phyloP scores from a whole-genome alignment of 2,329 filamentous ascomycete species.

The Pestalotiopsis sp. region DNA sequence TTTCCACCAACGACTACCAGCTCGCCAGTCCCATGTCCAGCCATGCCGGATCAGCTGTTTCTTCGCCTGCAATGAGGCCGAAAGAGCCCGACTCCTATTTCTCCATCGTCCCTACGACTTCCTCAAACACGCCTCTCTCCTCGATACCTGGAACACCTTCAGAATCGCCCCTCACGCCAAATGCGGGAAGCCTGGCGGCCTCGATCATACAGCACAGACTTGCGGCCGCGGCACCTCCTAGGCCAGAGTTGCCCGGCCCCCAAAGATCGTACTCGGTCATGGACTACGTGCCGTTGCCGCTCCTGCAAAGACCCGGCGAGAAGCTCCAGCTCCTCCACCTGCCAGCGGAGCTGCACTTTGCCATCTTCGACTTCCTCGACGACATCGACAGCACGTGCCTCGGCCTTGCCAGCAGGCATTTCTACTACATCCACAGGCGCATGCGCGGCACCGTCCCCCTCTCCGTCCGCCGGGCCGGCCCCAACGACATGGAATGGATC shows the following conservation, averaged over 20 bases:
- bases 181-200: neutral
- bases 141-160: slow-evolving; percentile 21
- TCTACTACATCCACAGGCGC: slow-evolving; percentile 59
- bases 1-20: slow-evolving; percentile 28
- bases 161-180: slow-evolving; percentile 14
- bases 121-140: slow-evolving; percentile 4
- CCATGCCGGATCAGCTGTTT: slow-evolving; percentile 20
- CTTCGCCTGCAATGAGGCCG: slow-evolving; percentile 3
- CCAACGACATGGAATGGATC: slow-evolving; percentile 64
- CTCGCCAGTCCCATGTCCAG: slow-evolving; percentile 20
- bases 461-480: slow-evolving; percentile 55
- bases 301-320: slow-evolving; percentile 47
- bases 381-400: slow-evolving; percentile 65
- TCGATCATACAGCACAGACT: slow-evolving; percentile 5
- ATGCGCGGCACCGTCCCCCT: slow-evolving; percentile 59
- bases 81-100: slow-evolving; percentile 11
- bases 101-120: neutral
- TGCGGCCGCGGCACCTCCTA: slow-evolving; percentile 15
- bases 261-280: slow-evolving; percentile 62
- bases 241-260: slow-evolving; percentile 43
- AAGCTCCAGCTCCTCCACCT: slow-evolving; percentile 51
- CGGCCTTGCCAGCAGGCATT: slow-evolving; percentile 56
- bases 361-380: slow-evolving; percentile 62
- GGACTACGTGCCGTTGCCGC: slow-evolving; percentile 56
- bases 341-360: slow-evolving; percentile 59